A percentile compares a stretch with the other conserved stretches of the same genome.
These are phyloP conservation scores for Alnus glutinosa DNA, from an alignment of 306 rosid species.

Conservation along the genomic window DNA sequence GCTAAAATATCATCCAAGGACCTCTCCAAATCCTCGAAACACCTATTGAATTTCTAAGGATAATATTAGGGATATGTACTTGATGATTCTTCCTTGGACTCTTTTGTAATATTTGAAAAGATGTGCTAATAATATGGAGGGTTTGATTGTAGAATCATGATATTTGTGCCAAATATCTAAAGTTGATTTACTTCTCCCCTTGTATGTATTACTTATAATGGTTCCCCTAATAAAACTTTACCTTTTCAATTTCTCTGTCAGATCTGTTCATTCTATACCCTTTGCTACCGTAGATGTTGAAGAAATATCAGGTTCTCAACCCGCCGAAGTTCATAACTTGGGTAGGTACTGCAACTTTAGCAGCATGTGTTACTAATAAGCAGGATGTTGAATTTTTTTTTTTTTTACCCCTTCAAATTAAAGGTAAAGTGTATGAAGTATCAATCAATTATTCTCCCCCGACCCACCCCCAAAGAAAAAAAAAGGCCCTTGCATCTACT, in stretches of 20 bases:
- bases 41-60: neutral
- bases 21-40: too few species aligned
- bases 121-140: neutral
- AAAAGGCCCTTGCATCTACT: neutral
- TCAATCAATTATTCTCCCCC: neutral
- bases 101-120: neutral
- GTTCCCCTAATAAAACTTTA: neutral
- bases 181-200: neutral
- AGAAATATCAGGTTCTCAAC: slow-evolving; percentile 77
- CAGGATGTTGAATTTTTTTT: neutral
- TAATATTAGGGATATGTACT: neutral
- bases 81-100: neutral
- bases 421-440: neutral
- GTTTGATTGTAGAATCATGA: neutral
- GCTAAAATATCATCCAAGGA: too few species aligned
- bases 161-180: neutral
- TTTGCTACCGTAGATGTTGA: slow-evolving; percentile 75
- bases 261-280: slow-evolving; percentile 56
- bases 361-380: slow-evolving; percentile 8
- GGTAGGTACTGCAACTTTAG: slow-evolving; percentile 46
- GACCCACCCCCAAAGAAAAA: neutral
- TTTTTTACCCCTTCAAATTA: neutral
- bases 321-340: slow-evolving; percentile 87
- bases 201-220: neutral
- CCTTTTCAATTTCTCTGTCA: slow-evolving; percentile 28